Evolutionary conservation across 345 rosid genomes (phyloP), one percentile per base, ranked within the genome.

Genomic region (Combretum micranthum): DNA sequence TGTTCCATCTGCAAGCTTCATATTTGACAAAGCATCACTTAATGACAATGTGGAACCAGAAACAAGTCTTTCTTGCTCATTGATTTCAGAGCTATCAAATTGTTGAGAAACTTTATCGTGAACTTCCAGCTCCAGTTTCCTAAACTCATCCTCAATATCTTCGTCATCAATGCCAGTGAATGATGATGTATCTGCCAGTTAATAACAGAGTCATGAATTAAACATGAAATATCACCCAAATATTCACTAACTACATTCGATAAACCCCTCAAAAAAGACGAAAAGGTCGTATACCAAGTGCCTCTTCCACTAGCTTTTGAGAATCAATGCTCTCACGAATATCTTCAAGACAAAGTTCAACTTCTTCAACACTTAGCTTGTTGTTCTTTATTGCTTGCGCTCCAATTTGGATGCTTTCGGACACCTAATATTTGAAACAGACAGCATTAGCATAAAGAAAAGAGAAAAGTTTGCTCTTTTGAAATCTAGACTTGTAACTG

Each of bases 341-440:
- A 71, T 86, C 88, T 64, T 83, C 95, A 55, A 88, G 62, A 67
- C 78, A 92, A 20, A 67, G 69, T 63, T 92, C 81, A 57, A 88
- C 85, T 64, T 92, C 96, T 61, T 86, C 95, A 56, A 77, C 76
- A 62, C 80, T 84, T 69, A 86, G 77, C 73, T 64, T 77, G 63
- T 74, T 78, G 62, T 78, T 75, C 69, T 88, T 84, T 62, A 86
- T 81, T 51, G 77, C 93, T 71, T 42, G 85, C 44, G 87, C 90
- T 64, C 96, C 98, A 46, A 86, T 80, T 70, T 78, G 80, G 56
- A 92, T 76, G 39, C 90, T 96, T 72, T 86, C 96, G 25, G 87
- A 64, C 49, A 88, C 96, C 95, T 92, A 74, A 53, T 65, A 73
- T 49, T 17, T 44, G 53, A 23, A 52, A 48, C 42, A 42, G 50